Conservation (phyloP, 306 rosid species). For the Ammopiptanthus mongolicus region DNA sequence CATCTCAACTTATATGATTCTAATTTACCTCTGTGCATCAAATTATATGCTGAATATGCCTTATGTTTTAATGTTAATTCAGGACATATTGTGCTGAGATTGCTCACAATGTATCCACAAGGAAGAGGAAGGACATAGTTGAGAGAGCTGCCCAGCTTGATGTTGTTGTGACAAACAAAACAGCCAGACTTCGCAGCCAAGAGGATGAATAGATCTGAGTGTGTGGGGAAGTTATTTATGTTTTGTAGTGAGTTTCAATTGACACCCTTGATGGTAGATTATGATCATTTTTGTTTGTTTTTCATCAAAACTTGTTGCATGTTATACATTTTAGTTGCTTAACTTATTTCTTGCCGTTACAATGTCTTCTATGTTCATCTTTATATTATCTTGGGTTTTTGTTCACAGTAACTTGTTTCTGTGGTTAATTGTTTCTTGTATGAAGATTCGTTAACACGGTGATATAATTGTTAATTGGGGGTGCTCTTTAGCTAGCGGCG, state of each 20-base stretch:
- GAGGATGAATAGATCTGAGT: slow-evolving; percentile 60
- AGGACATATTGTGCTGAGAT: slow-evolving; percentile 88
- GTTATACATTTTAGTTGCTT: neutral
- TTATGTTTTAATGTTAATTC: neutral
- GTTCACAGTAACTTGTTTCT: neutral
- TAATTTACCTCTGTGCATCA: neutral
- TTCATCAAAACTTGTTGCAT: neutral
- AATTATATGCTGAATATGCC: neutral
- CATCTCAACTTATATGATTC: neutral
- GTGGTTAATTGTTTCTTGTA: neutral
- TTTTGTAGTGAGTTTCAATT: slow-evolving; percentile 14
- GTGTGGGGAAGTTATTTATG: neutral
- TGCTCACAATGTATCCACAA: slow-evolving; percentile 74
- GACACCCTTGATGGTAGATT: neutral
- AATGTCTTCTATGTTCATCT: neutral
- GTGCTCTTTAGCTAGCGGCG: neutral
- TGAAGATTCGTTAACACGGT: neutral
- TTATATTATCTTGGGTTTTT: neutral
- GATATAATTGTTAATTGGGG: neutral
- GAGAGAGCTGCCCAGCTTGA: slow-evolving; percentile 86
- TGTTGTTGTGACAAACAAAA: slow-evolving; percentile 82
- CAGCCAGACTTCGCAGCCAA: slow-evolving; percentile 79
- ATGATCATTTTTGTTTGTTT: neutral
- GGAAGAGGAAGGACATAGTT: slow-evolving; percentile 74
- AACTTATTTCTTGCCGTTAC: neutral